Percentiles rank a stretch among this genome's conserved stretches.
Evolutionary conservation across 352 stramenopile genomes (phyloP).

Genomic region (Thraustochytrium sp.): DNA sequence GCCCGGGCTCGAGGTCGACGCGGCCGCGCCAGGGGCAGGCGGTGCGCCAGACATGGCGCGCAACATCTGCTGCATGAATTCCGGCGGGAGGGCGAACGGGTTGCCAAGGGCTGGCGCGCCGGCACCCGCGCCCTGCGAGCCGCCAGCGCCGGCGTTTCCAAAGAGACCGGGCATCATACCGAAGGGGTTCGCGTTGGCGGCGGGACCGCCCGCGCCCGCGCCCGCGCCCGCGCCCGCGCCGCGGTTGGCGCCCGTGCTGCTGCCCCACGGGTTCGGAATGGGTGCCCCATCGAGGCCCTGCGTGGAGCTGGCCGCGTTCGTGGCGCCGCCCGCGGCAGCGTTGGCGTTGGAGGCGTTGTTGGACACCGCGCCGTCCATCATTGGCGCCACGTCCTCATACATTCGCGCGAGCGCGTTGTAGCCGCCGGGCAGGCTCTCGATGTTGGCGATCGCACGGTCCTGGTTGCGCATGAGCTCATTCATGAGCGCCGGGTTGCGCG

Average conservation of each 20-base stretch:
- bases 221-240: not conserved
- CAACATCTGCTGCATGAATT: not conserved
- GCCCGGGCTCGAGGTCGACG: too few species aligned
- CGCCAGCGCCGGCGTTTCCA: not conserved
- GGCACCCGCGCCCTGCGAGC: not conserved
- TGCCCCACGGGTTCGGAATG: constrained; percentile 66
- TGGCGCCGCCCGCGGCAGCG: not conserved
- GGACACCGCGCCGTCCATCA: constrained; percentile 78
- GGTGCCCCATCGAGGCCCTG: constrained; percentile 37
- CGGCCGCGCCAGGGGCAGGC: too few species aligned
- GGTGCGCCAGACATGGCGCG: not conserved
- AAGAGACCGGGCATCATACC: not conserved
- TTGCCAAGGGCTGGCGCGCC: not conserved
- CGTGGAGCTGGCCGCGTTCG: not conserved
- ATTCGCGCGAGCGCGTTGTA: constrained; percentile 91
- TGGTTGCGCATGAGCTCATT: constrained; percentile 93
- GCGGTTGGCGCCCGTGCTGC: not conserved
- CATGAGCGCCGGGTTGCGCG: constrained; percentile 89
- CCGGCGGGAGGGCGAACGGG: not conserved
- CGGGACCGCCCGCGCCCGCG: too few species aligned
- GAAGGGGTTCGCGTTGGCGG: too few species aligned
- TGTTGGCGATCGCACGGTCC: constrained; percentile 91
- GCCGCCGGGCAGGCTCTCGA: constrained; percentile 92
- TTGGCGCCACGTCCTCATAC: constrained; percentile 80
- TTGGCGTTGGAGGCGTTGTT: not conserved